These are phyloP conservation scores for Herpetospermum pedunculosum DNA, from an alignment of 306 rosid species.

Conservation along the genomic window DNA sequence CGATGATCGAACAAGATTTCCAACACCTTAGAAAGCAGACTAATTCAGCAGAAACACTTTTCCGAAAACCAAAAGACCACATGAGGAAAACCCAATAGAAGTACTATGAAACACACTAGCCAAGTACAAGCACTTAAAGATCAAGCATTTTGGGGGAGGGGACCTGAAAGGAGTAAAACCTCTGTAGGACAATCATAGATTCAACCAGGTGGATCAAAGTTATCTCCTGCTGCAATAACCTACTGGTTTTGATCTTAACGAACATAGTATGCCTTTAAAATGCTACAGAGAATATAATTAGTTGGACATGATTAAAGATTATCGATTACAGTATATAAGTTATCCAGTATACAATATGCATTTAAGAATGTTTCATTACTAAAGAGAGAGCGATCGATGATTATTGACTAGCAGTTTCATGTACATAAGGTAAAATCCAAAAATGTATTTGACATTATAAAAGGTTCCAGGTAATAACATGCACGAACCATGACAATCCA, in stretches of 20 bases:
- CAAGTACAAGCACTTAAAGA: not conserved
- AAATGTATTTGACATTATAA: slow-evolving; percentile 1
- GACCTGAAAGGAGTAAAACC: not conserved
- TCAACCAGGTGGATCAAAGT: not conserved
- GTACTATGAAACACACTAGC: not conserved
- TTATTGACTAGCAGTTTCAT: not conserved
- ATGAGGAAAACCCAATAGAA: not conserved
- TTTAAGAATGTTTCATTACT: not conserved
- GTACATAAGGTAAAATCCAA: slow-evolving; percentile 7
- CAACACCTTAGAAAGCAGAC: not conserved
- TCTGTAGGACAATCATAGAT: not conserved
- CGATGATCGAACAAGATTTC: not conserved
- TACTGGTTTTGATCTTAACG: not conserved
- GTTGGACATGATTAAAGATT: not conserved
- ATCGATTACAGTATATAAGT: not conserved
- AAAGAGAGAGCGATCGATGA: not conserved
- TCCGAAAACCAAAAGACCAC: not conserved
- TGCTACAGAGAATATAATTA: not conserved
- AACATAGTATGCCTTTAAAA: not conserved
- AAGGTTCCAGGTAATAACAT: not conserved
- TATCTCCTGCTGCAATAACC: not conserved
- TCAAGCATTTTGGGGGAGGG: not conserved
- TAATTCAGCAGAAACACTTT: not conserved
- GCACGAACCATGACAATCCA: slow-evolving; percentile 3
- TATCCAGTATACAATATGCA: not conserved